Evolutionary conservation across 306 rosid species (phyloP).

Genomic region (Cucurbita moschata): DNA sequence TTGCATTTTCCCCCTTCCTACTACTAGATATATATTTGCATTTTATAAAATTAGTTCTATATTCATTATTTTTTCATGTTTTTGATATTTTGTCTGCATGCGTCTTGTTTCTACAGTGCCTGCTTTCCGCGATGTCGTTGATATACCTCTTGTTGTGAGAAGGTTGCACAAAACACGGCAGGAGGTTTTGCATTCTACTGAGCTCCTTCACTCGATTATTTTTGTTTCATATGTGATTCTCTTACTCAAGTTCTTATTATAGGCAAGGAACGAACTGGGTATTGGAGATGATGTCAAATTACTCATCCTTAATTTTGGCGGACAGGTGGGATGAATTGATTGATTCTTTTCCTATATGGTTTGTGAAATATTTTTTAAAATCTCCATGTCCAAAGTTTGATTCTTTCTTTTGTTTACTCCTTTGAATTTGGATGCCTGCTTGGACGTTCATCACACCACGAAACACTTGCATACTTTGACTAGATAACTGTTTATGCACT

Average conservation of each 20-base stretch:
- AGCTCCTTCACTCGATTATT: slow-evolving; percentile 11
- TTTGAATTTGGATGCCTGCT: background rate
- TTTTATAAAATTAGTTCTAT: background rate
- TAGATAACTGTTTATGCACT: background rate
- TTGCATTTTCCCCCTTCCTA: background rate
- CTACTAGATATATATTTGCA: background rate
- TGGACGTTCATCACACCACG: background rate
- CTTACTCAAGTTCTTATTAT: slow-evolving; percentile 13
- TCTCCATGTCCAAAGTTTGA: background rate
- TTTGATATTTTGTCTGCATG: background rate
- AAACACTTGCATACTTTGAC: background rate
- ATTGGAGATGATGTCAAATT: slow-evolving; percentile 55
- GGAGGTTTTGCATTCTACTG: slow-evolving; percentile 43
- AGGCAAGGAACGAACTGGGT: slow-evolving; percentile 80
- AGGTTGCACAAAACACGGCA: slow-evolving; percentile 70
- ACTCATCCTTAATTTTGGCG: slow-evolving; percentile 90
- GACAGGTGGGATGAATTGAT: slow-evolving; percentile 46
- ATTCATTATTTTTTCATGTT: background rate
- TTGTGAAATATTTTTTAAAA: background rate
- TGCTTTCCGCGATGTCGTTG: slow-evolving; percentile 85
- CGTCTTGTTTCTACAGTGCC: slow-evolving; percentile 46
- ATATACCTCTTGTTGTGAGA: slow-evolving; percentile 89
- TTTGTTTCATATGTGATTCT: background rate
- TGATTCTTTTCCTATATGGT: background rate
- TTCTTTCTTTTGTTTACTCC: background rate